Conservation (phyloP, 2,329 filamentous ascomycete genomes). For the Tolypocladium endophyticum region DNA sequence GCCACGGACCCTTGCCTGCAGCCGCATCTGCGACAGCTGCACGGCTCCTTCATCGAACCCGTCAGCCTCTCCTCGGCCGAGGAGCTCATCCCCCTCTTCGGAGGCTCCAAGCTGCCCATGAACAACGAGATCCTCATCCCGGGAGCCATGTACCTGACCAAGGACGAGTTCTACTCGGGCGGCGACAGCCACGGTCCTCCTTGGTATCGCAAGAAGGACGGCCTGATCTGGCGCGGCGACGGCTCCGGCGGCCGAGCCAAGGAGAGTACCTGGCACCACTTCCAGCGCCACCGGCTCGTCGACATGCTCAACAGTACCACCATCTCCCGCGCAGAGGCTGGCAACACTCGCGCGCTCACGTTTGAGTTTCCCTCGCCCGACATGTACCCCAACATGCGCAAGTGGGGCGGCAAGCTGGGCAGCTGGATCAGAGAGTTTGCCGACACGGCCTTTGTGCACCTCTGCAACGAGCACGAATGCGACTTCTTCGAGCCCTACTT, state of each 20-base stretch:
- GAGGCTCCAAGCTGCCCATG: slow-evolving; percentile 50
- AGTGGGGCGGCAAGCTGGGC: slow-evolving; percentile 23
- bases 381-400: slow-evolving; percentile 31
- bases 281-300: slow-evolving; percentile 62
- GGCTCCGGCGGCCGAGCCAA: slow-evolving; percentile 47
- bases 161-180: slow-evolving; percentile 49
- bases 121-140: slow-evolving; percentile 57
- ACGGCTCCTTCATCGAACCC: slow-evolving; percentile 47
- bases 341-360: slow-evolving; percentile 27
- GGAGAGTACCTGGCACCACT: slow-evolving; percentile 52
- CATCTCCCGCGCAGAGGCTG: slow-evolving; percentile 35
- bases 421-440: slow-evolving; percentile 28
- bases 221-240: slow-evolving; percentile 53
- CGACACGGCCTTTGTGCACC: slow-evolving; percentile 32
- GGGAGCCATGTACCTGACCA: slow-evolving; percentile 52
- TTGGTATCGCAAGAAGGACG: slow-evolving; percentile 47
- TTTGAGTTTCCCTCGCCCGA: slow-evolving; percentile 35
- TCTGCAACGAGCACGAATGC: slow-evolving; percentile 28
- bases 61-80: slow-evolving; percentile 39
- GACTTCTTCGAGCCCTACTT: slow-evolving; percentile 27
- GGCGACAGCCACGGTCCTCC: slow-evolving; percentile 40
- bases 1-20: slow-evolving; percentile 50
- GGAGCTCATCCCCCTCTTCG: slow-evolving; percentile 49
- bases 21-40: slow-evolving; percentile 37
- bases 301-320: slow-evolving; percentile 57